Percentiles rank a stretch among this genome's conserved stretches.
Conservation (phyloP, 108 stramenopile species). For the Discostella stelligeroides region DNA sequence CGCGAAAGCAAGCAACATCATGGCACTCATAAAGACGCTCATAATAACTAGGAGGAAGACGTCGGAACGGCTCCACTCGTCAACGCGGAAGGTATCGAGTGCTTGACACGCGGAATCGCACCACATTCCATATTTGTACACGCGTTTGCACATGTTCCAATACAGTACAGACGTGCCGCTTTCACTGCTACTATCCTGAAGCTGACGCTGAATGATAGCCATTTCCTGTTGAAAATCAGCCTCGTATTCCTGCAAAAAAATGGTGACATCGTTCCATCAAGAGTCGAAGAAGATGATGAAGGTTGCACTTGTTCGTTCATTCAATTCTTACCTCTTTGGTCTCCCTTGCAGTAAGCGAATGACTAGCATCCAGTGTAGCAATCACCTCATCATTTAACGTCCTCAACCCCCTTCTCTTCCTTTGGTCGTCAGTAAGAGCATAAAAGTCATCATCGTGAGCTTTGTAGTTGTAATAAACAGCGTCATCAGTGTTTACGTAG, state of each 20-base stretch:
- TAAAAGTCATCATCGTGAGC: slow-evolving; percentile 51
- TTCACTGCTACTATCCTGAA: slow-evolving; percentile 35
- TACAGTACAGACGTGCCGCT: slow-evolving; percentile 38
- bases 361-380: slow-evolving; percentile 34
- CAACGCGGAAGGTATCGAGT: slow-evolving; percentile 77
- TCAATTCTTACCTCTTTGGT: slow-evolving; percentile 26
- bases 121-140: slow-evolving; percentile 83
- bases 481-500: slow-evolving; percentile 45
- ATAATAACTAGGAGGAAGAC: slow-evolving; percentile 81
- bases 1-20: slow-evolving; percentile 86
- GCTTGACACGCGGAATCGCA: slow-evolving; percentile 82
- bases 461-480: slow-evolving; percentile 39
- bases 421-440: slow-evolving; percentile 53
- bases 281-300: no score
- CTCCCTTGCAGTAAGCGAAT: slow-evolving; percentile 39
- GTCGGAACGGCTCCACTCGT: slow-evolving; percentile 84
- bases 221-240: slow-evolving; percentile 40
- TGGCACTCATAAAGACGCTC: slow-evolving; percentile 80
- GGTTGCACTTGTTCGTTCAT: neutral
- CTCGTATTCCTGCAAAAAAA: slow-evolving; percentile 39
- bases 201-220: slow-evolving; percentile 19
- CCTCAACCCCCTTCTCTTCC: slow-evolving; percentile 27
- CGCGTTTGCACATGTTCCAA: slow-evolving; percentile 86
- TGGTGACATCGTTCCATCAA: no score
- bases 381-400: neutral